Percentiles rank a stretch among this genome's conserved stretches.
These are phyloP conservation scores for Lathyrus sativus DNA, from an alignment of 306 rosid genomes.

Conservation along the genomic window DNA sequence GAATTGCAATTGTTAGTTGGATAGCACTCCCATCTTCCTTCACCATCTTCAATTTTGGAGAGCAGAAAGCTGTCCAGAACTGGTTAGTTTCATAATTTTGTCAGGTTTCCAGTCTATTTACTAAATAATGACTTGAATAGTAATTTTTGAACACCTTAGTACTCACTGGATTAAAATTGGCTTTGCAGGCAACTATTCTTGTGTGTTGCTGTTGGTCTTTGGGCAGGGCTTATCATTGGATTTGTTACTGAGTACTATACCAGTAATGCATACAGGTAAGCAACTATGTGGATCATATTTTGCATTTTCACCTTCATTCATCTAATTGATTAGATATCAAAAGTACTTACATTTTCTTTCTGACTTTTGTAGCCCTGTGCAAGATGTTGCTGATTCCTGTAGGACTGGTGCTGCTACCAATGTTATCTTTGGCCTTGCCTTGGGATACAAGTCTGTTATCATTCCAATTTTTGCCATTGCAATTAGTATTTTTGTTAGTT, in stretches of 20 bases:
- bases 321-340: not conserved
- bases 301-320: not conserved
- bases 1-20: slow-evolving; percentile 74
- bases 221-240: slow-evolving; percentile 97
- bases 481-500: slow-evolving; percentile 79
- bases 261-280: slow-evolving; percentile 92
- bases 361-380: slow-evolving; percentile 77
- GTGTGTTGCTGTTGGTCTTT: slow-evolving; percentile 90
- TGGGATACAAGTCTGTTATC: slow-evolving; percentile 98
- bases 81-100: slow-evolving; percentile 51
- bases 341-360: slow-evolving; percentile 11
- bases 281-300: slow-evolving; percentile 8
- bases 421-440: slow-evolving; percentile 95
- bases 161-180: slow-evolving; percentile 28
- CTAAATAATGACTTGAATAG: not conserved
- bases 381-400: slow-evolving; percentile 96
- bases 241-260: slow-evolving; percentile 91
- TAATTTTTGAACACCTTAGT: not conserved
- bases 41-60: slow-evolving; percentile 83
- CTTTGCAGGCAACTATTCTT: slow-evolving; percentile 83
- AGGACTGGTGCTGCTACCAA: slow-evolving; percentile 98
- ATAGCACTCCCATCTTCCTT: slow-evolving; percentile 83
- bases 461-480: slow-evolving; percentile 98
- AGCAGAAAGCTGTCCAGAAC: slow-evolving; percentile 75
- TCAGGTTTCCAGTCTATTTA: not conserved